A percentile compares a stretch with the other conserved stretches of the same genome.
phyloP scores from a whole-genome alignment of 78 protist species.

The Isochrysis galbana region DNA sequence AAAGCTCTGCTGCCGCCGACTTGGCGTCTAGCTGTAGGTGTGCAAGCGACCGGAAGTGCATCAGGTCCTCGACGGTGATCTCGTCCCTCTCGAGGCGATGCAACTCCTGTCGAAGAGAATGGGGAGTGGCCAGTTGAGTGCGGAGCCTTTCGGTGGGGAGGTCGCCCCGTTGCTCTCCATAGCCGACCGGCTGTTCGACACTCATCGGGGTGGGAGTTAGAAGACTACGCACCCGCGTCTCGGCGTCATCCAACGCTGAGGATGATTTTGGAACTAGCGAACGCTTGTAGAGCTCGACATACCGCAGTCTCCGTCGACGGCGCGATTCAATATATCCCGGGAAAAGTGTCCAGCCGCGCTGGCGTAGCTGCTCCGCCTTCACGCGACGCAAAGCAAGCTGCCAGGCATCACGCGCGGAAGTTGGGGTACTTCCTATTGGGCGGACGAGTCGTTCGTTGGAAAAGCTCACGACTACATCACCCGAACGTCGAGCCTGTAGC shows the following conservation, averaged over 20 bases:
- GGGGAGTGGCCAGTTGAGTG: not conserved
- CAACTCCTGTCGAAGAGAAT: no score
- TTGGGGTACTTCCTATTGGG: not conserved
- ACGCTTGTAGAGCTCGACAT: not conserved
- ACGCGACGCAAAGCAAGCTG: not conserved
- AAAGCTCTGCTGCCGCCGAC: not conserved
- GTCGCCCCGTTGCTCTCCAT: no score
- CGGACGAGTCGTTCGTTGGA: not conserved
- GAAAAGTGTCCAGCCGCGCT: not conserved
- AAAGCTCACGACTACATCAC: no score
- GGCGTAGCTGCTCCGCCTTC: not conserved
- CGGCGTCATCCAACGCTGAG: not conserved
- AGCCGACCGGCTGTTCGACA: not conserved
- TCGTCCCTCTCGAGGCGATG: not conserved
- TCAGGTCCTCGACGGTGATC: not conserved
- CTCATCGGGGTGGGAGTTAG: no score
- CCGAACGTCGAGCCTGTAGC: not conserved
- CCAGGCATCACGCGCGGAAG: not conserved
- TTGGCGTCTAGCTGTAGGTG: not conserved
- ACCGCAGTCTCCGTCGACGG: not conserved
- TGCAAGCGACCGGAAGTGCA: not conserved
- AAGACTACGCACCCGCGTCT: no score
- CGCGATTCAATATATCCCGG: not conserved
- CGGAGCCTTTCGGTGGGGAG: no score
- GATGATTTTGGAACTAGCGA: not conserved